Evolutionary conservation across 331 rosid genomes (phyloP), one percentile per base, ranked within the genome.

Genomic region (Pyrus hybrid): DNA sequence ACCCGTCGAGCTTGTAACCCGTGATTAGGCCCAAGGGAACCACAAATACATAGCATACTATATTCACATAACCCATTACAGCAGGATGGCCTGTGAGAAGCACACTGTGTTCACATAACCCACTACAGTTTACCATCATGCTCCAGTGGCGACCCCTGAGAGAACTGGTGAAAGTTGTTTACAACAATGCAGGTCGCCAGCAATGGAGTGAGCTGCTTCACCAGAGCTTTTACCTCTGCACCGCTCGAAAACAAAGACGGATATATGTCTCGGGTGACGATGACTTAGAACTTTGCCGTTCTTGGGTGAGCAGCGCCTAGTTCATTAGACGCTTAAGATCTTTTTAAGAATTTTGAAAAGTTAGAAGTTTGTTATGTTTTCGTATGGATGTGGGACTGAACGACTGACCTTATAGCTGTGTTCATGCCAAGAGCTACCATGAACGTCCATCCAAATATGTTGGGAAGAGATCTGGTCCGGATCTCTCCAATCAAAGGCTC

Each of bases 161-260:
- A 91, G 88, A 76, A 92, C 93, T 0, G 96, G 98, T 93, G 98
- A 35, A 93, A 56, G 45, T 85, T 88, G 86, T 91, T 82, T 74
- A 91, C 82, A 63, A 91, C 29, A 61, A 93, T 91, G 86, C 94
- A 88, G 3, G 72, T 2, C 8, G 89, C 93, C 56, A 93, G 76
- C 84, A 91, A 25, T 0, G 94, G 93, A 0, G 97, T 91, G 21
- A 93, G 86, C 22, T 87, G 56, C 73, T 20, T 43, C 3, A 90
- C 96, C 0, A 87, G 73, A 1, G 61, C 25, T 63, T 84, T 33
- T 10, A 93, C 98, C 1, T 35, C 79, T 2, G 86, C 3, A 43
- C 86, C 89, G 1, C 30, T 79, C 0, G 94, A 80, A 66, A 91
- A 91, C 7, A 89, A 28, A 1, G 83, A 58, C 0, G 96, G 97